Base-by-base conservation (phyloP, 176 grass and related monocot genomes). In the Aegilops speltoides region DNA sequence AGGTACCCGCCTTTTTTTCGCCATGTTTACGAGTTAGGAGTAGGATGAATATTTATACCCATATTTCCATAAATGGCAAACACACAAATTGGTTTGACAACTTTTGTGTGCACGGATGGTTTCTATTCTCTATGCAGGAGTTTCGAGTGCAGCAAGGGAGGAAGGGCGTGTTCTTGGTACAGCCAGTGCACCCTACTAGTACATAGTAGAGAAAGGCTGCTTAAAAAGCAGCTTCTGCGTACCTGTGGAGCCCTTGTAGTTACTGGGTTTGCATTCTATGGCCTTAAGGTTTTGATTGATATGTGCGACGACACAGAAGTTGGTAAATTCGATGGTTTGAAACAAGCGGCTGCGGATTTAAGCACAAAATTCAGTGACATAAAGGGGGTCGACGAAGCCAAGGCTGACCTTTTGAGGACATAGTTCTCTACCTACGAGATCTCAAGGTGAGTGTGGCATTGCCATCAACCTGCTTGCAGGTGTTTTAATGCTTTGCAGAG, bases 401-500 rank as follows among this genome's bases (percentile, higher is more conserved):
- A 97, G 91, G 82, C 84, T 89, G 95, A 97, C 82, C 86, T 97
- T 43, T 97, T 43, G 92, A 97, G 88, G 92, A 97, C 85, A 97
- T 97, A 86, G 88, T 94, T 83, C 95, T 93, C 75, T 94, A 94
- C 76, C 85, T 97, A 33, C 92, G 90, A 76, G 92, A 94, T 89
- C 92, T 92, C 34, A 97, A 93, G 91, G 94, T 95, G 79, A 89
- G 46, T 41, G 40, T 36, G 4, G 34, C 34, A 36, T 36, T 33
- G 32, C 32, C 32, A 33, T 33, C 32, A 33, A 33, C n/a, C n/a
- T n/a, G n/a, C n/a, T n/a, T n/a, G n/a, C 13, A 46, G 43, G 43
- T 14, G 43, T 46, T 46, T 4, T 46, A 46, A 46, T 29, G 29
- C 29, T 46, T 29, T 29, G 29, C 29, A 29, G 29, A 40, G 14